These are phyloP conservation scores for Sesbania bispinosa DNA, from an alignment of 306 rosid genomes.

Conservation along the genomic window DNA sequence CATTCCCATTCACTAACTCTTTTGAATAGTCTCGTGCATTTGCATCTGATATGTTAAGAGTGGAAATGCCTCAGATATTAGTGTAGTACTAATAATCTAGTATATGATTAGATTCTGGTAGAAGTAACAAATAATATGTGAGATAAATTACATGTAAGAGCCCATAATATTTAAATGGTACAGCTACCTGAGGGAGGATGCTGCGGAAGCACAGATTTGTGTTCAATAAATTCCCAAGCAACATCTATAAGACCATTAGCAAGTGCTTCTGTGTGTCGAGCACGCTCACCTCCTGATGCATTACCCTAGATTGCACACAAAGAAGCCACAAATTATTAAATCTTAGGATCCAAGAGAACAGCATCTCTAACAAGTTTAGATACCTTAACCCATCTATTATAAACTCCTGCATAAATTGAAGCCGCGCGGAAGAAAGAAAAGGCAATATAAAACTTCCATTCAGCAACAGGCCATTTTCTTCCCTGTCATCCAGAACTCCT, in stretches of 20 bases:
- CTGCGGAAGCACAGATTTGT: conserved; percentile 66
- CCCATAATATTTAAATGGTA: conserved; percentile 22
- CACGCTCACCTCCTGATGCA: conserved; percentile 92
- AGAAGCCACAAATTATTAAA: conserved; percentile 11
- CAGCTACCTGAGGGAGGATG: conserved; percentile 75
- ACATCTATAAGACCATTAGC: conserved; percentile 59
- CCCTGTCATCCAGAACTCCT: conserved; percentile 52
- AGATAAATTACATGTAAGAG: conserved; percentile 14
- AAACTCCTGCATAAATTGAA: conserved; percentile 84
- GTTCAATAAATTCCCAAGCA: conserved; percentile 66
- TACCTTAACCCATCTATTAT: conserved; percentile 89
- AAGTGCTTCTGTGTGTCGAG: conserved; percentile 50
- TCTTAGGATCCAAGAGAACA: conserved; percentile 12
- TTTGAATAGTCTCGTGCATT: conserved; percentile 28
- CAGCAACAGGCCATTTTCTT: conserved; percentile 82
- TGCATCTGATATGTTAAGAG: conserved; percentile 33
- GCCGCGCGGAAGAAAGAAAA: conserved; percentile 84
- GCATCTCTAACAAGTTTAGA: conserved; percentile 13
- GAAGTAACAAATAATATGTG: conserved; percentile 9
- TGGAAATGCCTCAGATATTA: conserved; percentile 28
- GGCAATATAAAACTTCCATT: conserved; percentile 89
- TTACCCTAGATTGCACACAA: conserved; percentile 68
- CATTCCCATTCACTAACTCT: conserved; percentile 40
- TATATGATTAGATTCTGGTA: conserved; percentile 8
- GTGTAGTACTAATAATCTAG: conserved; percentile 18